Conservation (phyloP, 2,329 filamentous ascomycete species). For the Aspergillus felis region DNA sequence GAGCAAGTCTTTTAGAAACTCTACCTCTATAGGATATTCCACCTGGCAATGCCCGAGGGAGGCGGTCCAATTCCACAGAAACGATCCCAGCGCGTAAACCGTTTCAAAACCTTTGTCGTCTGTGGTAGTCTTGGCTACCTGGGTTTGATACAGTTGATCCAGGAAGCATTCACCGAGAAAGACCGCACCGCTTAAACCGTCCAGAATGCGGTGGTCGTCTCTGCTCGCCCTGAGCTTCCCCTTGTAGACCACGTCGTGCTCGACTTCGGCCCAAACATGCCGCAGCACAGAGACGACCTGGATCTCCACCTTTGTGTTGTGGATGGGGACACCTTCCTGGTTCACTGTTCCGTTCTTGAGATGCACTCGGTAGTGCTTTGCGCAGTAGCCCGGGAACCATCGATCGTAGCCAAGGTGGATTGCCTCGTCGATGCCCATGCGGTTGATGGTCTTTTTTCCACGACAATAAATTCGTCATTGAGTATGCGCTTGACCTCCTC, state of each 20-base stretch:
- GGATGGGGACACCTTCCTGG: background rate
- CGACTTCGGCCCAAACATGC: conserved; percentile 26
- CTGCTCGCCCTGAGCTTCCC: background rate
- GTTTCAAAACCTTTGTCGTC: background rate
- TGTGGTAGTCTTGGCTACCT: background rate
- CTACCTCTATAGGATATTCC: background rate
- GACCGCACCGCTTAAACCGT: background rate
- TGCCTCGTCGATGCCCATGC: background rate
- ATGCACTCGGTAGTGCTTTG: conserved; percentile 1
- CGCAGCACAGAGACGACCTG: conserved; percentile 26
- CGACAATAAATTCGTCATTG: background rate
- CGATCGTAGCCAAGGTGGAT: background rate
- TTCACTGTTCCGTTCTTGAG: background rate
- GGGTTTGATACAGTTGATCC: background rate
- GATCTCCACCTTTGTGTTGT: conserved; percentile 19
- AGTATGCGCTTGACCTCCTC: background rate
- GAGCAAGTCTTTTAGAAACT: background rate
- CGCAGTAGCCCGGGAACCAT: conserved; percentile 1
- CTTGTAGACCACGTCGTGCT: conserved; percentile 29
- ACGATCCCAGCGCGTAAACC: background rate
- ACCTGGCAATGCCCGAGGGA: background rate
- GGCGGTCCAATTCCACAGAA: background rate
- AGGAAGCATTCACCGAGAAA: background rate
- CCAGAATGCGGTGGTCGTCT: background rate
- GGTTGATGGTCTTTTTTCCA: background rate